phyloP scores from a whole-genome alignment of 1,139 yeast species.

The Geotrichum histeridarum region DNA sequence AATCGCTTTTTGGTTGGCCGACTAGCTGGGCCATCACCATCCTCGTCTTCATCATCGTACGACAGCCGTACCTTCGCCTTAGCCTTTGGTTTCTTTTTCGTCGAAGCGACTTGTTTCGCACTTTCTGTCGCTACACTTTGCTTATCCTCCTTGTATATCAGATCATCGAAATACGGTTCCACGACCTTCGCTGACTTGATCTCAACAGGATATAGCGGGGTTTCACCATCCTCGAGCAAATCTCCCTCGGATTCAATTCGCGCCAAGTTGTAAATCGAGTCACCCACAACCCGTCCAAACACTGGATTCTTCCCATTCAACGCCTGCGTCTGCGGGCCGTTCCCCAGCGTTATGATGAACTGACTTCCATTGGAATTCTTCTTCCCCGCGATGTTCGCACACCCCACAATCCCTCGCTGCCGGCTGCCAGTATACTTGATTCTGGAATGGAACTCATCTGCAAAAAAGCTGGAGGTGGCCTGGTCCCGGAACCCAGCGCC shows the following conservation, averaged over 20 bases:
- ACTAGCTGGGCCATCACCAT: conserved; percentile 13
- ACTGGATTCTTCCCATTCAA: conserved; percentile 48
- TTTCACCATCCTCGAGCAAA: conserved; percentile 41
- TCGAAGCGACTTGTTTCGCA: conserved; percentile 19
- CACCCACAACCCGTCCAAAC: conserved; percentile 61
- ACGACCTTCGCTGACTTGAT: conserved; percentile 44
- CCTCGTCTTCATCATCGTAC: conserved; percentile 26
- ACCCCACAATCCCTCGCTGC: conserved; percentile 53
- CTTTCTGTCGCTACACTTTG: background rate
- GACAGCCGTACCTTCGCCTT: conserved; percentile 29
- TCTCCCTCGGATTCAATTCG: conserved; percentile 39
- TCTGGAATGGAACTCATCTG: conserved; percentile 53
- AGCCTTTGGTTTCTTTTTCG: conserved; percentile 26
- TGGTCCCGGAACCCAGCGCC: conserved; percentile 38
- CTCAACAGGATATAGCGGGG: conserved; percentile 51
- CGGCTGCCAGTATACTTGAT: conserved; percentile 43
- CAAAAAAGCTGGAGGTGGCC: conserved; percentile 31
- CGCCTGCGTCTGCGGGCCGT: conserved; percentile 37
- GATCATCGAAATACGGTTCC: conserved; percentile 49
- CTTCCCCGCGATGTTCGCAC: conserved; percentile 38
- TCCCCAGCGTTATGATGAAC: conserved; percentile 52
- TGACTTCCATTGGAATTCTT: conserved; percentile 41
- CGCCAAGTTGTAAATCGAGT: conserved; percentile 51
- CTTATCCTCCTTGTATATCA: conserved; percentile 28
- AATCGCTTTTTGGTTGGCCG: conserved; percentile 8